These are phyloP conservation scores for Stachybotrys elegans DNA, from an alignment of 2,329 filamentous ascomycete species.

Conservation along the genomic window DNA sequence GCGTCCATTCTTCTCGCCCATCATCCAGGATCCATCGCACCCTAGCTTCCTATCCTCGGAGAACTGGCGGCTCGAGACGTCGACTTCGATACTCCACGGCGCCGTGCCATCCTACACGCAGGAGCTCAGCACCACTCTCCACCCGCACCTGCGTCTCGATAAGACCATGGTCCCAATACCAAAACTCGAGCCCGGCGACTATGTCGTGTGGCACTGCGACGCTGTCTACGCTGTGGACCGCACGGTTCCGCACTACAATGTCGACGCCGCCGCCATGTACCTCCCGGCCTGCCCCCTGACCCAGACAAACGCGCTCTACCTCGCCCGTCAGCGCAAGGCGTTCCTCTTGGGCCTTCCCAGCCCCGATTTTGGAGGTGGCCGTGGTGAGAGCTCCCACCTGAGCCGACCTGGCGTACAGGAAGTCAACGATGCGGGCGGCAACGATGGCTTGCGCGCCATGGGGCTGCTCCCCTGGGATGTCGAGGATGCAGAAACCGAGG, in stretches of 20 bases:
- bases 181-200: constrained; percentile 65
- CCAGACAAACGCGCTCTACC: constrained; percentile 36
- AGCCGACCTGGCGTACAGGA: constrained; percentile 30
- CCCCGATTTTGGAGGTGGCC: constrained; percentile 31
- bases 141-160: constrained; percentile 63
- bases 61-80: constrained; percentile 50
- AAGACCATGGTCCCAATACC: constrained; percentile 67
- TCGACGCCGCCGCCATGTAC: constrained; percentile 28
- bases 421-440: constrained; percentile 32
- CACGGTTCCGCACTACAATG: constrained; percentile 10
- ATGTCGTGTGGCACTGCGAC: constrained; percentile 71
- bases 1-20: constrained; percentile 62
- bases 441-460: constrained; percentile 35
- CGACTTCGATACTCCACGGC: constrained; percentile 56
- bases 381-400: constrained; percentile 26
- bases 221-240: constrained; percentile 66
- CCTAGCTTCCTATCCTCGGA: constrained; percentile 33
- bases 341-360: constrained; percentile 36
- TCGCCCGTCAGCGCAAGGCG: constrained; percentile 34
- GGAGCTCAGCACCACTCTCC: constrained; percentile 58
- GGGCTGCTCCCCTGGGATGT: constrained; percentile 36
- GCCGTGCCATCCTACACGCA: constrained; percentile 63
- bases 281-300: constrained; percentile 36
- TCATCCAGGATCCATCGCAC: constrained; percentile 31
- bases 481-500: constrained; percentile 24